Conservation (phyloP, 2,329 filamentous ascomycete genomes). For the Xylariales sp. region DNA sequence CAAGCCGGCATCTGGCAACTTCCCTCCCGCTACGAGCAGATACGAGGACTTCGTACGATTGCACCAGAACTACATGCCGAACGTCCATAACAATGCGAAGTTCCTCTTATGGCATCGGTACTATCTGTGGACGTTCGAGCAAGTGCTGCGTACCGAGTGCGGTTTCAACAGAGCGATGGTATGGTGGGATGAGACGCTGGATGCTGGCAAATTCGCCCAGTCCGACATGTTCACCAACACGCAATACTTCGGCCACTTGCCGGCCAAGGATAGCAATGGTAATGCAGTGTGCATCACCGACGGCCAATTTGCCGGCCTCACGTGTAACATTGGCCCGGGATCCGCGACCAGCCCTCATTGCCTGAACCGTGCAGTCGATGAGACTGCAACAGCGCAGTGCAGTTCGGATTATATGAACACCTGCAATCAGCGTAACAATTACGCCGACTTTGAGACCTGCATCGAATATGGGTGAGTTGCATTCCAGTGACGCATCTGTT, state of each 20-base stretch:
- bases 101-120: slow-evolving; percentile 29
- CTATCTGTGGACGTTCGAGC: slow-evolving; percentile 13
- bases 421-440: slow-evolving; percentile 10
- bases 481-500: background rate
- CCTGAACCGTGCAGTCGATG: slow-evolving; percentile 26
- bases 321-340: slow-evolving; percentile 11
- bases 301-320: slow-evolving; percentile 19
- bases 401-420: slow-evolving; percentile 10
- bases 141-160: slow-evolving; percentile 25
- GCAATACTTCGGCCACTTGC: slow-evolving; percentile 25
- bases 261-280: slow-evolving; percentile 19
- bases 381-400: slow-evolving; percentile 10
- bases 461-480: slow-evolving; percentile 7
- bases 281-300: slow-evolving; percentile 21
- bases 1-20: slow-evolving; percentile 21
- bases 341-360: slow-evolving; percentile 18
- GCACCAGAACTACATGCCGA: slow-evolving; percentile 26
- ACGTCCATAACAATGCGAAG: slow-evolving; percentile 27
- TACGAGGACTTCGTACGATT: slow-evolving; percentile 29
- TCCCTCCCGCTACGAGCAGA: slow-evolving; percentile 21
- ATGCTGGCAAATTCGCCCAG: slow-evolving; percentile 24
- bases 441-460: slow-evolving; percentile 9
- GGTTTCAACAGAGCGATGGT: slow-evolving; percentile 26
- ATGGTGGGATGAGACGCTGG: slow-evolving; percentile 31
- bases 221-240: slow-evolving; percentile 23